Base-by-base conservation (phyloP, 352 stramenopile species). In the Labyrinthula sp. region DNA sequence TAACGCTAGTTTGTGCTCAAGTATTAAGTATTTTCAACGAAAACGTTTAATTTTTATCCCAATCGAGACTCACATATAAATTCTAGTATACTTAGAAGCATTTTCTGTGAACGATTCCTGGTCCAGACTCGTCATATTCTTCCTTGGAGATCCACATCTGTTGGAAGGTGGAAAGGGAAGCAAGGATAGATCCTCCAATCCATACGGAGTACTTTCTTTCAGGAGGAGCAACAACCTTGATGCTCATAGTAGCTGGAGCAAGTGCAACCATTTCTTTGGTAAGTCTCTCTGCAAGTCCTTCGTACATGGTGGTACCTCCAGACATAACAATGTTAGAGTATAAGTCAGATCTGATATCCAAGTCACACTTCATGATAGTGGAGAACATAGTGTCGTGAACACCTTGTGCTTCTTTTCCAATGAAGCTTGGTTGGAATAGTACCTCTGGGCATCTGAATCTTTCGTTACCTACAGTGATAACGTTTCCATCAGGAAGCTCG, bases 121-220 rank as follows among this genome's bases (percentile, higher is more conserved):
- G 64, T 17, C 88, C 88, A 59, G 84, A 84, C 66, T 97, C 88
- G 37, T 95, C 88, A 61, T 95, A 97, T 65, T 97, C 88, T 37
- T 69, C 73, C 66, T 92, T 95, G 34, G 81, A 91, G 61, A 95
- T 91, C 83, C 84, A 95, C 83, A 95, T 95, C 54, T 94, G 87
- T 65, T 94, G 85, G 69, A 97, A 97, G 17, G 78, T 94, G 35
- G 81, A 83, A 18, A 97, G 70, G 46, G 79, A 94, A 21, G 75
- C 83, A 25, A 97, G 65, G 62, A 95, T 95, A 54, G 82, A 95
- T 17, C 84, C 88, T 33, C 88, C 88, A 45, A 97, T 75, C 88
- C 88, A 97, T 37, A 77, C 83, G 24, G 74, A 85, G 62, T 89
- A 82, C 33, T 83, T 74, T 1, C 77, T 69, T 47, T 77, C 80